A percentile compares a stretch with the other conserved stretches of the same genome.
These are phyloP conservation scores for Mycosphaerella sp. DNA, from an alignment of 2,329 filamentous ascomycete genomes.

Conservation along the genomic window DNA sequence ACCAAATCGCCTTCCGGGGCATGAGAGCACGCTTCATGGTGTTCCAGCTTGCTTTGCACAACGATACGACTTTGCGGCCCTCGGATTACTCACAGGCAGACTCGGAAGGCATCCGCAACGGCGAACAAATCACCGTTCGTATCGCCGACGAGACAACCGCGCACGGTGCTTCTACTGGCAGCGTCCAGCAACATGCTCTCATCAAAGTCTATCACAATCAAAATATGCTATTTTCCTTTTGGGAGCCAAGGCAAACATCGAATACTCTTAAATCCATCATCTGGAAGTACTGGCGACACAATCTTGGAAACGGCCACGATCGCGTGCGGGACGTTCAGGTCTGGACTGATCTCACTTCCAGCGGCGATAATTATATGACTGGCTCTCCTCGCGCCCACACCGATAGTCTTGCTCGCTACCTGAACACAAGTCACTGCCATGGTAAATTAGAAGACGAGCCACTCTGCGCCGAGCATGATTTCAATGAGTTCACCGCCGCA, in stretches of 20 bases:
- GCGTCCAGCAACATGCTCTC: slow-evolving; percentile 3
- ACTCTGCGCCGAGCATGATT: slow-evolving; percentile 2
- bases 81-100: neutral
- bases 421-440: slow-evolving; percentile 18
- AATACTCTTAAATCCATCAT: slow-evolving; percentile 9
- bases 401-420: slow-evolving; percentile 11
- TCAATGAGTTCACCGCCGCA: neutral
- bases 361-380: slow-evolving; percentile 13
- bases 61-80: neutral
- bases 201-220: slow-evolving; percentile 20
- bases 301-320: neutral
- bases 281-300: slow-evolving; percentile 28
- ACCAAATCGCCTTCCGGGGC: slow-evolving; percentile 28
- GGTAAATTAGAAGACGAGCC: slow-evolving; percentile 23
- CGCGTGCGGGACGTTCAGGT: slow-evolving; percentile 2
- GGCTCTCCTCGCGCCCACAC: slow-evolving; percentile 4
- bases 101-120: slow-evolving; percentile 2
- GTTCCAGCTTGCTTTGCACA: slow-evolving; percentile 25
- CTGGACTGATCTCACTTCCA: slow-evolving; percentile 12
- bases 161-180: neutral
- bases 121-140: slow-evolving; percentile 14
- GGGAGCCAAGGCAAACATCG: slow-evolving; percentile 22
- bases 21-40: slow-evolving; percentile 24
- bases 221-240: slow-evolving; percentile 22
- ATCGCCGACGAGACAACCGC: slow-evolving; percentile 16